A percentile compares a stretch with the other conserved stretches of the same genome.
These are phyloP conservation scores for Sistotremastrum niveocremeum DNA, from an alignment of 768 basidiomycete genomes.

Conservation along the genomic window DNA sequence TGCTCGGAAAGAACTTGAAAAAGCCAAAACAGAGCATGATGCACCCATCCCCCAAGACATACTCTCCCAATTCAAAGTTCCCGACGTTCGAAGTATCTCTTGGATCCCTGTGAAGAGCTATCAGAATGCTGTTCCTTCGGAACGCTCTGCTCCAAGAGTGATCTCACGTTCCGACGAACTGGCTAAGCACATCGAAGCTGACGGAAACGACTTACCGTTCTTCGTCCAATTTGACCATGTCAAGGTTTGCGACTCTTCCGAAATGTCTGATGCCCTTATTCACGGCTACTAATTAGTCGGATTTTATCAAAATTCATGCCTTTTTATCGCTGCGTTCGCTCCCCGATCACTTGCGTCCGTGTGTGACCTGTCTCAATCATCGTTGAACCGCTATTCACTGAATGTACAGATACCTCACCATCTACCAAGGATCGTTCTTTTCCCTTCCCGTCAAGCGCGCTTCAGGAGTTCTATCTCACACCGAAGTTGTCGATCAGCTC, in stretches of 20 bases:
- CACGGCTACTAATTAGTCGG: conserved; percentile 44
- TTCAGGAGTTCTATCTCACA: conserved; percentile 62
- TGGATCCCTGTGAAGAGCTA: conserved; percentile 73
- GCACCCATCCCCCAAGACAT: conserved; percentile 68
- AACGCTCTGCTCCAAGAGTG: conserved; percentile 17
- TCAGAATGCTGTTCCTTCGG: conserved; percentile 47
- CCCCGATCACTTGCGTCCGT: conserved; percentile 67
- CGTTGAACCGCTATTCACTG: conserved; percentile 2
- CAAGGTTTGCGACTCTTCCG: conserved; percentile 32
- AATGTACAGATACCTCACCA: conserved; percentile 48
- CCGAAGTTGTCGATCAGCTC: conserved; percentile 82
- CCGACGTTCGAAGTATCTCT: conserved; percentile 77
- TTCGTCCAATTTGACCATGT: conserved; percentile 93
- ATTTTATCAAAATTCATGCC: conserved; percentile 75
- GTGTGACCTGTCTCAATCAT: conserved; percentile 15
- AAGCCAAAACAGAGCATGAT: conserved; percentile 80
- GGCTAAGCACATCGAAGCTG: conserved; percentile 47
- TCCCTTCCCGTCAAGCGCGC: conserved; percentile 66
- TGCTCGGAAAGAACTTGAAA: conserved; percentile 54
- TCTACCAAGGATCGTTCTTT: conserved; percentile 79
- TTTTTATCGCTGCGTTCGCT: conserved; percentile 66
- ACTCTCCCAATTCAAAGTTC: conserved; percentile 78
- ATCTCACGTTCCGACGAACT: conserved; percentile 30
- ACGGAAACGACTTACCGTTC: conserved; percentile 62
- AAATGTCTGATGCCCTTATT: conserved; percentile 2